Conservation (phyloP, 176 grass and related monocot species). For the Phyllostachys edulis region DNA sequence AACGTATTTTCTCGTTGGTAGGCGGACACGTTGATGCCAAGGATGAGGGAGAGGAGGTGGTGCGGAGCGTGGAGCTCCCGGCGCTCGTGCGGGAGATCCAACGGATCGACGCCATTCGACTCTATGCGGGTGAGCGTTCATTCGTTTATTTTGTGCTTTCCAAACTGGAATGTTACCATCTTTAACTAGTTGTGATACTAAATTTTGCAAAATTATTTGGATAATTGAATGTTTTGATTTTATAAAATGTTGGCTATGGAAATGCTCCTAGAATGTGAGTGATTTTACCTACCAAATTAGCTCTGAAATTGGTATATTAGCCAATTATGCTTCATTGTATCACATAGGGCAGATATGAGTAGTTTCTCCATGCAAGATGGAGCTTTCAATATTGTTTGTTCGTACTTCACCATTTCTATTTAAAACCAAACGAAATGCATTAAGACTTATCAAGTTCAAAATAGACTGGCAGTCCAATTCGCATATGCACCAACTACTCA, state of each 20-base stretch:
- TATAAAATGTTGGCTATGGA: neutral
- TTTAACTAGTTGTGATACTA: neutral
- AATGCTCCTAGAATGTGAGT: neutral
- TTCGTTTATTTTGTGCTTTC: neutral
- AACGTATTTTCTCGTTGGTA: slow-evolving; percentile 6
- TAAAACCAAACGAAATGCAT: neutral
- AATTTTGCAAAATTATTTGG: neutral
- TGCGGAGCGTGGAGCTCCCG: slow-evolving; percentile 7
- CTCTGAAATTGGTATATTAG: neutral
- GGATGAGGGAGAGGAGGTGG: neutral
- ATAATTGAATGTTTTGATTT: neutral
- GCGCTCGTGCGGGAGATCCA: slow-evolving; percentile 51
- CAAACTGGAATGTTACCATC: neutral
- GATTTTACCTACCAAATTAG: neutral
- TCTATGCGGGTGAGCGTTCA: slow-evolving; percentile 54
- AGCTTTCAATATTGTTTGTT: neutral
- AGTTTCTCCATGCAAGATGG: neutral
- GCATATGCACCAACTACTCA: neutral
- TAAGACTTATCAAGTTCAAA: neutral
- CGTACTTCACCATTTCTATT: neutral
- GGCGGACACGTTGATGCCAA: neutral
- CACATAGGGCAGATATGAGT: neutral
- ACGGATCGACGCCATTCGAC: slow-evolving; percentile 61
- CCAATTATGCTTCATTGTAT: neutral
- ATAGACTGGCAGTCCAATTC: neutral